A percentile compares a stretch with the other conserved stretches of the same genome.
Conservation (phyloP, 2,329 filamentous ascomycete species). For the Colletotrichum sp. region DNA sequence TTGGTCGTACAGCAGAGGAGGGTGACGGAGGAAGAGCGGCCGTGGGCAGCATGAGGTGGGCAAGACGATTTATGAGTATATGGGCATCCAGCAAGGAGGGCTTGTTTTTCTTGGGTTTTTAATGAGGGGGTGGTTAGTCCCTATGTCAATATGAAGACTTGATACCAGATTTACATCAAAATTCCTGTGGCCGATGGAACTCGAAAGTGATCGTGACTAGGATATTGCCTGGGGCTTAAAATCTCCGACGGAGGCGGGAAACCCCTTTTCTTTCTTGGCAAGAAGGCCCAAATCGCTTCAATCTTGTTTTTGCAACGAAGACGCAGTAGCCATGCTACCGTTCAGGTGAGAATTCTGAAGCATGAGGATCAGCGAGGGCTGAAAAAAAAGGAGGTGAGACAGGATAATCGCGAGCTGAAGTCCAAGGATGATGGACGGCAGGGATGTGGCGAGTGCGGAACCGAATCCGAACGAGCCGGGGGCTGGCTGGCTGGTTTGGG, state of each 20-base stretch:
- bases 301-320: background rate
- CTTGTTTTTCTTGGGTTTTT: background rate
- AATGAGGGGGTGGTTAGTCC: background rate
- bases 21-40: background rate
- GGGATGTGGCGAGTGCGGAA: background rate
- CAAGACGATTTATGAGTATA: background rate
- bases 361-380: fast-evolving
- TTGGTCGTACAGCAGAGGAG: conserved; percentile 15
- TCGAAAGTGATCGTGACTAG: background rate
- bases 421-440: background rate
- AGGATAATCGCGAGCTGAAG: background rate
- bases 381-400: background rate
- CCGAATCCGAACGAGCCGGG: background rate
- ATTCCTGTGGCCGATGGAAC: background rate
- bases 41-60: background rate
- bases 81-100: background rate
- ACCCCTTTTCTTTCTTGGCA: background rate
- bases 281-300: background rate
- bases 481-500: background rate
- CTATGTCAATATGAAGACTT: background rate
- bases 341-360: background rate
- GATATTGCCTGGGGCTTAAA: background rate
- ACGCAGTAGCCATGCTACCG: fast-evolving
- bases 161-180: background rate
- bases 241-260: background rate